phyloP scores from a whole-genome alignment of 805 yeast species.

The Spathaspora boniae region DNA sequence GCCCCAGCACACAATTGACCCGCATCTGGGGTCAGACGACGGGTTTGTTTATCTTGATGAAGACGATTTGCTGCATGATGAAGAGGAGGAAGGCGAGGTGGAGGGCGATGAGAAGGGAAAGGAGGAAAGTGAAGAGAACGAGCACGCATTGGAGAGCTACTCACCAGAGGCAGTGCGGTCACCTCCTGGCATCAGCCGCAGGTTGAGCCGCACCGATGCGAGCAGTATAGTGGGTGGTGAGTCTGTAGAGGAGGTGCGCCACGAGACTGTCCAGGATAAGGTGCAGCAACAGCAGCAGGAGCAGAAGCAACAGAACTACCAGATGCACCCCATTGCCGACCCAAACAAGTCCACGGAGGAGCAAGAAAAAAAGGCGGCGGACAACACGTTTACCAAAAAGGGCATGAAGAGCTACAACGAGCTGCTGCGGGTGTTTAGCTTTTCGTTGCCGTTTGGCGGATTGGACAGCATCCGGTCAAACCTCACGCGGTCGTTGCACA shows the following conservation, averaged over 20 bases:
- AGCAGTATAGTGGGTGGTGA: conserved; percentile 53
- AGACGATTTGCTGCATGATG: conserved; percentile 10
- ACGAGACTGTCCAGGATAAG: conserved; percentile 2
- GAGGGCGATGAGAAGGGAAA: conserved; percentile 2
- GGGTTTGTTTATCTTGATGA: conserved; percentile 4
- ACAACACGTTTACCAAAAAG: conserved; percentile 33
- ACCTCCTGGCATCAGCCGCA: conserved; percentile 3
- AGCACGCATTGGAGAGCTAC: not conserved
- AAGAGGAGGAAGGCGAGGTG: conserved; percentile 5
- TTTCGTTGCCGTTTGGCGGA: conserved; percentile 59
- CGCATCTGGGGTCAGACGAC: not conserved
- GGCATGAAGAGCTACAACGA: conserved; percentile 11
- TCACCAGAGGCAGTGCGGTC: not conserved
- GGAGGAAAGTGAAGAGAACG: not conserved
- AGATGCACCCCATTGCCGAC: conserved; percentile 13
- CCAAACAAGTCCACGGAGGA: conserved; percentile 15
- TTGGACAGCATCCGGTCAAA: conserved; percentile 25
- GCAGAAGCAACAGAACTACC: not conserved
- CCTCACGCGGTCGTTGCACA: conserved; percentile 22
- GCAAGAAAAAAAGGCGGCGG: conserved; percentile 15
- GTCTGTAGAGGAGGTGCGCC: conserved; percentile 4
- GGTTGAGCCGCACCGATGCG: conserved; percentile 33
- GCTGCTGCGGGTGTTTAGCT: conserved; percentile 46
- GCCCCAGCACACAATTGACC: conserved; percentile 10
- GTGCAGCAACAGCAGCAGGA: too few relatives aligned